phyloP scores from a whole-genome alignment of 164 flowering plant genomes.

The Magnolia sinica region DNA sequence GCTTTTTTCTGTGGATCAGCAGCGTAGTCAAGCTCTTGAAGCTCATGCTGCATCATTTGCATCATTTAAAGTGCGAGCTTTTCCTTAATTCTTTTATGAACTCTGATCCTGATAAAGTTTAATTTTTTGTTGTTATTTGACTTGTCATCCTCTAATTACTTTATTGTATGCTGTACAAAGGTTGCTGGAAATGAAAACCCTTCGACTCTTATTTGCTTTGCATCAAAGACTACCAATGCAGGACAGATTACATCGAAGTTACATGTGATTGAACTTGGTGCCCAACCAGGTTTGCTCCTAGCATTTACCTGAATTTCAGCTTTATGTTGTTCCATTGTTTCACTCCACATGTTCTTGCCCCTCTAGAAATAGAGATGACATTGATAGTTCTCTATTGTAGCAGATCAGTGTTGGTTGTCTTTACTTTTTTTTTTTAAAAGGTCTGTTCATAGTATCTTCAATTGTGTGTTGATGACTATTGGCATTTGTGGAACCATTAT shows the following conservation, averaged over 20 bases:
- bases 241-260: conserved; percentile 94
- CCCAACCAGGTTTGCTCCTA: conserved; percentile 73
- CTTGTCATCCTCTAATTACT: not conserved
- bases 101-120: not conserved
- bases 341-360: too few species aligned
- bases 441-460: too few species aligned
- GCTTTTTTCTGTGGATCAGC: conserved; percentile 95
- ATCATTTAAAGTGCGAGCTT: conserved; percentile 51
- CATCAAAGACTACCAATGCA: conserved; percentile 79
- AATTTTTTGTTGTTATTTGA: not conserved
- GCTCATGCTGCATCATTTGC: conserved; percentile 99
- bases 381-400: too few species aligned
- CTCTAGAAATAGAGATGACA: too few species aligned
- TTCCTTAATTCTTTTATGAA: not conserved
- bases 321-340: not conserved
- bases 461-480: too few species aligned
- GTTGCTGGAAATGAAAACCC: conserved; percentile 89
- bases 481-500: too few species aligned
- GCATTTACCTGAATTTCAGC: not conserved
- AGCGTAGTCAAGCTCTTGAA: conserved; percentile 99
- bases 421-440: too few species aligned
- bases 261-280: conserved; percentile 98
- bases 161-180: conserved; percentile 28
- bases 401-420: too few species aligned
- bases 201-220: conserved; percentile 80